Conservation (phyloP, 768 basidiomycete genomes). For the Basidioascus undulatus region DNA sequence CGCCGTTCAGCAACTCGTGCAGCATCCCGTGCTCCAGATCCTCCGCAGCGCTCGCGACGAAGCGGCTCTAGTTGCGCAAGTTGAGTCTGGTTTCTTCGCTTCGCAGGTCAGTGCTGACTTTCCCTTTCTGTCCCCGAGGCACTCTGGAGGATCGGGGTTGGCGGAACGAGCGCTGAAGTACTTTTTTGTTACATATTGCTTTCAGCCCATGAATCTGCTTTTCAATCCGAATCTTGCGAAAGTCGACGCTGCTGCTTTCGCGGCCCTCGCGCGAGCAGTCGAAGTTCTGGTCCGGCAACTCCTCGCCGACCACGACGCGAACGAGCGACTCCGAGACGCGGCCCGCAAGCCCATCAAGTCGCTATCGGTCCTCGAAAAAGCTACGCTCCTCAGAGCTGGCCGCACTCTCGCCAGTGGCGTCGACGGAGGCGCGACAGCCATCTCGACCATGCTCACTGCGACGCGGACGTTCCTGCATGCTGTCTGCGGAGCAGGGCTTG, state of each 20-base stretch:
- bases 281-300: background rate
- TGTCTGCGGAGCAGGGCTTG: no score
- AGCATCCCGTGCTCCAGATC: conserved; percentile 14
- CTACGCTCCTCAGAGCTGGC: no score
- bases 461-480: no score
- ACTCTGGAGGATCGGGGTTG: no score
- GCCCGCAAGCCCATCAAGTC: no score
- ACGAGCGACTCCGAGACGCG: no score
- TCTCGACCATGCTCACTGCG: no score
- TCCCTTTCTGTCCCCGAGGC: conserved; percentile 4
- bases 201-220: conserved; percentile 31
- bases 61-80: conserved; percentile 15
- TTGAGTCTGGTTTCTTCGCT: conserved; percentile 21
- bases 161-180: conserved; percentile 1
- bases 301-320: no score
- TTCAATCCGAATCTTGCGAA: conserved; percentile 16
- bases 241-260: background rate
- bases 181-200: conserved; percentile 9
- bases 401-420: no score
- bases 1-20: conserved; percentile 1
- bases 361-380: no score
- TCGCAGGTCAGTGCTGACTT: conserved; percentile 25
- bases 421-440: no score
- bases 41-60: conserved; percentile 7
- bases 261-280: background rate